A percentile compares a stretch with the other conserved stretches of the same genome.
phyloP scores from a whole-genome alignment of 148 eudicot genomes.

The Vaccinium corymbosum region DNA sequence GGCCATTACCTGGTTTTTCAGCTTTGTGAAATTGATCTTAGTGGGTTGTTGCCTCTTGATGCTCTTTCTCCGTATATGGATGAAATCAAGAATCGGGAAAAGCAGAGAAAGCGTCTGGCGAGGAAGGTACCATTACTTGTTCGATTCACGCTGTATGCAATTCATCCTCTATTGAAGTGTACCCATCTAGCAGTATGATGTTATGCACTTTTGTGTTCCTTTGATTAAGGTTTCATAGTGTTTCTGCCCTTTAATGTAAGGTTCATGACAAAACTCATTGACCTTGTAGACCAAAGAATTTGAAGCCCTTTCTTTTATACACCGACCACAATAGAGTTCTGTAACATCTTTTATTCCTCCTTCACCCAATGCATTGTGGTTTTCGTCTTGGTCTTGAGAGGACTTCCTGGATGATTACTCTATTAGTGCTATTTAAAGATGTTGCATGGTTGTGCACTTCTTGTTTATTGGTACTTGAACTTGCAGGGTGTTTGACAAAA shows the following conservation, averaged over 20 bases:
- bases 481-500: conserved; percentile 1
- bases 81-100: conserved; percentile 89
- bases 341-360: too few relatives aligned
- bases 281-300: neutral
- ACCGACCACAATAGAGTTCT: too few relatives aligned
- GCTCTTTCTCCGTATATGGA: conserved; percentile 78
- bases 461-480: conserved; percentile 9
- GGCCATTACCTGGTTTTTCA: conserved; percentile 25
- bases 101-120: conserved; percentile 68
- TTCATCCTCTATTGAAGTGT: neutral
- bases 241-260: neutral
- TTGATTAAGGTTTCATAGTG: neutral
- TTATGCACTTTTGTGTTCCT: neutral
- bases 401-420: too few relatives aligned
- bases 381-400: too few relatives aligned
- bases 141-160: neutral
- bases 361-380: too few relatives aligned
- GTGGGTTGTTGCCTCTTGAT: conserved; percentile 53
- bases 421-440: too few relatives aligned
- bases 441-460: neutral
- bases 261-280: neutral
- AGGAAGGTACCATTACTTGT: conserved; percentile 51
- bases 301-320: neutral
- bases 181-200: neutral
- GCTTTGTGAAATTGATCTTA: conserved; percentile 83